A percentile compares a stretch with the other conserved stretches of the same genome.
phyloP scores from a whole-genome alignment of 2,329 filamentous ascomycete species.

The Orbilia brochopaga region DNA sequence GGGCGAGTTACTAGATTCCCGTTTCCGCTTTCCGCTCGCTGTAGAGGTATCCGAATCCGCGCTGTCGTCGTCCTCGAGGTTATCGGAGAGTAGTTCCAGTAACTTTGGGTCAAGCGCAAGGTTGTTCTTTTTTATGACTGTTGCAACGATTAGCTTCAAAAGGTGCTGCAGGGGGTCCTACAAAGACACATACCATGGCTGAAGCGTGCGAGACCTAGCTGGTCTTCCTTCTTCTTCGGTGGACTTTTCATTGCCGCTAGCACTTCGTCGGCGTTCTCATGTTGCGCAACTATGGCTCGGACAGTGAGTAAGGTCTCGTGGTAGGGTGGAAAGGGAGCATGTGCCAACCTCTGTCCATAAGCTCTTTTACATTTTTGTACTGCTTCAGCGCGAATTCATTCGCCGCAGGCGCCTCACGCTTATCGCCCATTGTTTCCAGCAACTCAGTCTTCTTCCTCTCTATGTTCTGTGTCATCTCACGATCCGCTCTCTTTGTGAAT shows the following conservation, averaged over 20 bases:
- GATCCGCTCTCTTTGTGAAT: slow-evolving; percentile 21
- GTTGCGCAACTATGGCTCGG: slow-evolving; percentile 23
- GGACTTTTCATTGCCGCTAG: slow-evolving; percentile 22
- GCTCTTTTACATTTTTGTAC: neutral
- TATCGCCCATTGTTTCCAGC: neutral
- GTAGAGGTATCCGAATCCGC: slow-evolving; percentile 35
- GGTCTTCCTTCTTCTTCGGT: slow-evolving; percentile 18
- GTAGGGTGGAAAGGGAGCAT: neutral
- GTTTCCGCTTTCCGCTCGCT: slow-evolving; percentile 43
- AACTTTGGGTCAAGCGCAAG: slow-evolving; percentile 25
- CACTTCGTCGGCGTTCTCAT: slow-evolving; percentile 23
- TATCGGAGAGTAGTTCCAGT: slow-evolving; percentile 16
- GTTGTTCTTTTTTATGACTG: slow-evolving; percentile 35
- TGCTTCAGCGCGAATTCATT: neutral
- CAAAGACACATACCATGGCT: slow-evolving; percentile 13
- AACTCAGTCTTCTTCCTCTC: slow-evolving; percentile 17
- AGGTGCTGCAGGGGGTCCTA: neutral
- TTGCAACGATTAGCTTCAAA: slow-evolving; percentile 7
- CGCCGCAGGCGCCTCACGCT: neutral
- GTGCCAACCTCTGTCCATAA: slow-evolving; percentile 22
- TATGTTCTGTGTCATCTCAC: slow-evolving; percentile 14
- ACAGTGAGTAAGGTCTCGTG: neutral
- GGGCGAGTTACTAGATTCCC: slow-evolving; percentile 11
- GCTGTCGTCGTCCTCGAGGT: slow-evolving; percentile 10
- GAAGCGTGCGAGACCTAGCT: slow-evolving; percentile 18